Evolutionary conservation across 306 rosid species (phyloP).

Genomic region (Trifolium subterraneum): DNA sequence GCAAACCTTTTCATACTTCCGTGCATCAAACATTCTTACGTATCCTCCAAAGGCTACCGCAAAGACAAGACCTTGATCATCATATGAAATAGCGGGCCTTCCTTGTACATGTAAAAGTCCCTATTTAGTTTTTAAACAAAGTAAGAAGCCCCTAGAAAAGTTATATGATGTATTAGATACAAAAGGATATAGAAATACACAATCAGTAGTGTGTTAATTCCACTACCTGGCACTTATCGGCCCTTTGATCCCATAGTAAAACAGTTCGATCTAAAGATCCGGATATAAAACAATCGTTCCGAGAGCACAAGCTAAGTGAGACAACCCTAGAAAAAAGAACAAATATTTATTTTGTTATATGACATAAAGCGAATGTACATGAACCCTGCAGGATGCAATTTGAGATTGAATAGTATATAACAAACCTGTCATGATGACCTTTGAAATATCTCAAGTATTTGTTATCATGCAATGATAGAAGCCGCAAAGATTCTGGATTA

Average conservation of each 20-base stretch:
- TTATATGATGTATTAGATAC: constrained; percentile 37
- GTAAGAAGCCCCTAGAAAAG: constrained; percentile 39
- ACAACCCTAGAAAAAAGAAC: constrained; percentile 70
- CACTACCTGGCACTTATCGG: constrained; percentile 90
- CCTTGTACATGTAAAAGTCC: constrained; percentile 94
- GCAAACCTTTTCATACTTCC: constrained; percentile 87
- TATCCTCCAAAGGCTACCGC: constrained; percentile 91
- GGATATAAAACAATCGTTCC: constrained; percentile 86
- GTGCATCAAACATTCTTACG: constrained; percentile 89
- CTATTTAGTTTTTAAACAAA: constrained; percentile 48
- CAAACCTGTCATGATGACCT: constrained; percentile 97
- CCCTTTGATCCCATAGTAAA: constrained; percentile 95
- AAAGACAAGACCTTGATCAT: constrained; percentile 92
- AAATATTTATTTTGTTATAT: constrained; percentile 9
- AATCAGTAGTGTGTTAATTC: constrained; percentile 29
- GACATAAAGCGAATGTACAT: neutral
- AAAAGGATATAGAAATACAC: constrained; percentile 32
- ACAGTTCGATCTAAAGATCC: constrained; percentile 95
- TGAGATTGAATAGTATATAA: constrained; percentile 23
- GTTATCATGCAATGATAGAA: constrained; percentile 89
- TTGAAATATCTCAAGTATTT: constrained; percentile 94
- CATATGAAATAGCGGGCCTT: constrained; percentile 92
- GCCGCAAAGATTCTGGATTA: constrained; percentile 84
- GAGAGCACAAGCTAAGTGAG: constrained; percentile 89
- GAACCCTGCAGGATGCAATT: neutral